phyloP scores from a whole-genome alignment of 2,329 filamentous ascomycete species.

The Monilinia aucupariae region DNA sequence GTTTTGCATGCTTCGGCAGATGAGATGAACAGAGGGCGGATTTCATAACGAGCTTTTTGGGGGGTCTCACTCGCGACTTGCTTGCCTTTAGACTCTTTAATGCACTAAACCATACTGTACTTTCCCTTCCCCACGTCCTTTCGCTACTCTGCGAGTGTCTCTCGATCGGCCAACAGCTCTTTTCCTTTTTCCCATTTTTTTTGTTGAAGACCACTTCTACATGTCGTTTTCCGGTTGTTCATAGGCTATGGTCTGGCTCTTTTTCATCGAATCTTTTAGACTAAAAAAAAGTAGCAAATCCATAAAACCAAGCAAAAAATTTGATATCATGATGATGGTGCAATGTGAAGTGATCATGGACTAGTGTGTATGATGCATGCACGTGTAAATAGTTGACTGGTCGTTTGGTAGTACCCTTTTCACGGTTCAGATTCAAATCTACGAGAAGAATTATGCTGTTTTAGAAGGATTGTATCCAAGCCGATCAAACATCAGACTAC shows the following conservation, averaged over 20 bases:
- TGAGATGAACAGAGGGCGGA: conserved; percentile 28
- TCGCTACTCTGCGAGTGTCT: conserved; percentile 12
- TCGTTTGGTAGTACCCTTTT: neutral
- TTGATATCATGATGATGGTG: neutral
- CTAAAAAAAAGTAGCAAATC: conserved; percentile 32
- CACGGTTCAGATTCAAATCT: neutral
- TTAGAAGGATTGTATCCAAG: no score
- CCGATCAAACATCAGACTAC: no score
- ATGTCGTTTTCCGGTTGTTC: conserved; percentile 16
- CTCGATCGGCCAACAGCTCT: conserved; percentile 13
- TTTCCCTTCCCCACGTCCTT: conserved; percentile 25
- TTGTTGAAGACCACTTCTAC: conserved; percentile 17
- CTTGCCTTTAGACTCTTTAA: conserved; percentile 34
- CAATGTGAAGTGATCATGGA: neutral
- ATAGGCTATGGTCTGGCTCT: conserved; percentile 20
- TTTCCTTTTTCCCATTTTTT: conserved; percentile 17
- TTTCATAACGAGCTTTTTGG: conserved; percentile 29
- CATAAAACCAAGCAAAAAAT: conserved; percentile 20
- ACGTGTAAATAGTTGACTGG: neutral
- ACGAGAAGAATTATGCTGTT: neutral
- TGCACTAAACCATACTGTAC: conserved; percentile 31
- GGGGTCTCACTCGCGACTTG: conserved; percentile 32
- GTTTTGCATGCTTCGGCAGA: conserved; percentile 33
- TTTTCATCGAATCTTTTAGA: conserved; percentile 27
- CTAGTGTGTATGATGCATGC: neutral